Conservation (phyloP, 2,329 filamentous ascomycete genomes). For the Xylariaceae sp. region DNA sequence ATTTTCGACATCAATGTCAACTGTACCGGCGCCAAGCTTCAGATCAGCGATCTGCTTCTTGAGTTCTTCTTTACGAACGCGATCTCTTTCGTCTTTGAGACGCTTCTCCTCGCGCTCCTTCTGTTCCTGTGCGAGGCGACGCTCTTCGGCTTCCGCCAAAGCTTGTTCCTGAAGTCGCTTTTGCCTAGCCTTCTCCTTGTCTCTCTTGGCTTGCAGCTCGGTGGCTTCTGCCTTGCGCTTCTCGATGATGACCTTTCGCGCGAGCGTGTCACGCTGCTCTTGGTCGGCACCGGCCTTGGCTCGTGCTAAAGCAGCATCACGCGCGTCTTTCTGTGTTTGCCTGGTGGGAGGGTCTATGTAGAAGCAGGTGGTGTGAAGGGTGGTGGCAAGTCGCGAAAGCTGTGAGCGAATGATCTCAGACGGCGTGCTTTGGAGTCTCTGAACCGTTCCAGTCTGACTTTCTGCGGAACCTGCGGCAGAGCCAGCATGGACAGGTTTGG, state of each 20-base stretch:
- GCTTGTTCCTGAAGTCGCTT: conserved; percentile 85
- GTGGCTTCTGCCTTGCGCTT: conserved; percentile 97
- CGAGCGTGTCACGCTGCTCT: conserved; percentile 81
- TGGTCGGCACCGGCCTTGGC: conserved; percentile 85
- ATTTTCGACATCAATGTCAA: conserved; percentile 73
- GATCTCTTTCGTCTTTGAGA: conserved; percentile 80
- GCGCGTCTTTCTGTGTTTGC: conserved; percentile 72
- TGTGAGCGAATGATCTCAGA: conserved; percentile 97
- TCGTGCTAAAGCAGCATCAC: conserved; percentile 73
- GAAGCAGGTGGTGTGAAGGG: conserved; percentile 88
- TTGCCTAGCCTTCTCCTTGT: conserved; percentile 86
- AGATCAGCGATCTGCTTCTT: conserved; percentile 90
- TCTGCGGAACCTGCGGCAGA: conserved; percentile 84
- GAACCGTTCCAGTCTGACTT: conserved; percentile 76
- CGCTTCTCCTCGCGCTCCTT: conserved; percentile 84
- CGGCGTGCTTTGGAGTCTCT: conserved; percentile 94
- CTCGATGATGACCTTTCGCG: conserved; percentile 85
- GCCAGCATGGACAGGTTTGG: conserved; percentile 84
- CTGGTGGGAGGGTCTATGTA: conserved; percentile 92
- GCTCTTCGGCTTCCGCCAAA: conserved; percentile 82
- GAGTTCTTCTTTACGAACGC: conserved; percentile 87
- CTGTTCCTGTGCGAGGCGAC: conserved; percentile 87
- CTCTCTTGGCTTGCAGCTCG: conserved; percentile 79
- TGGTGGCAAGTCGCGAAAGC: conserved; percentile 84
- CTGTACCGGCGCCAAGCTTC: conserved; percentile 76